Evolutionary conservation across 768 basidiomycete species (phyloP).

Genomic region (Xerocomus spinulosus): DNA sequence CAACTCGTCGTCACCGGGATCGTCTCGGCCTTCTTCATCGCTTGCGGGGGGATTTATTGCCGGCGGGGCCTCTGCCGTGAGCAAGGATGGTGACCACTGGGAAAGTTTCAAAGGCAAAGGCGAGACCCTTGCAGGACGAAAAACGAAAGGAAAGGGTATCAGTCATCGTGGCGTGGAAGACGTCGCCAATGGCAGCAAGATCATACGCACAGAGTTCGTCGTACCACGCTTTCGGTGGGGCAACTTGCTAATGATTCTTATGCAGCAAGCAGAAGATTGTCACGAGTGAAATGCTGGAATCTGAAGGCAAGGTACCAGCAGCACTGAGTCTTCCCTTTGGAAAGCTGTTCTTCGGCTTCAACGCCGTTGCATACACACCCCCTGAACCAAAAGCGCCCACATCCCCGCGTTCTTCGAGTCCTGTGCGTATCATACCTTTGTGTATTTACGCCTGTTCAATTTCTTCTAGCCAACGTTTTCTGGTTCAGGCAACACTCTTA

Average conservation of each 20-base stretch:
- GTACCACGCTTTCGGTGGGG: background rate
- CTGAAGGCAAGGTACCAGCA: constrained; percentile 78
- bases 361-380: constrained; percentile 63
- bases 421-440: constrained; percentile 22
- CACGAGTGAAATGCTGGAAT: constrained; percentile 72
- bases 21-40: constrained; percentile 75
- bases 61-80: constrained; percentile 48
- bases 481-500: constrained; percentile 66
- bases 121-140: constrained; percentile 83
- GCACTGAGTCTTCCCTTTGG: constrained; percentile 89
- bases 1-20: constrained; percentile 80
- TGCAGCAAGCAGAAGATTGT: constrained; percentile 77
- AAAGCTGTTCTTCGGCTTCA: constrained; percentile 95
- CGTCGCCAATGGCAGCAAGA: constrained; percentile 78
- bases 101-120: constrained; percentile 97
- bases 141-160: constrained; percentile 94
- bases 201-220: constrained; percentile 84
- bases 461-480: constrained; percentile 40
- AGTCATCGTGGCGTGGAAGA: constrained; percentile 78
- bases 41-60: constrained; percentile 63
- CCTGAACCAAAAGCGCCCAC: constrained; percentile 33
- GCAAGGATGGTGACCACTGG: constrained; percentile 79
- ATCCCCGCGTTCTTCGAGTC: constrained; percentile 26
- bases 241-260: constrained; percentile 10
- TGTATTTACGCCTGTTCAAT: background rate